Percentiles rank a stretch among this genome's conserved stretches.
Conservation (phyloP, 2,329 filamentous ascomycete species). For the Sporothrix pallida region DNA sequence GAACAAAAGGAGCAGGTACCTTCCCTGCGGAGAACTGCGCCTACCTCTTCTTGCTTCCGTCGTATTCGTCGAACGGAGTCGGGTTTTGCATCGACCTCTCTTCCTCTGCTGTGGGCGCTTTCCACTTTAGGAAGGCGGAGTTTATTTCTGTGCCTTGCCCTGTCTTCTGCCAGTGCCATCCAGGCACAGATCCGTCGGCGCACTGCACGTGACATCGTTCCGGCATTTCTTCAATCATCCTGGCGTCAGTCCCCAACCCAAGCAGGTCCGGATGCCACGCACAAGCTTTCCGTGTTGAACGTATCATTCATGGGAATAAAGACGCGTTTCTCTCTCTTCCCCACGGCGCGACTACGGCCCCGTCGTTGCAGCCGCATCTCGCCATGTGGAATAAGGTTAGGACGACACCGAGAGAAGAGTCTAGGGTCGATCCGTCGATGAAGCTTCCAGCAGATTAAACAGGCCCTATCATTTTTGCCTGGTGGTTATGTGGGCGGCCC, state of each 20-base stretch:
- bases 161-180: neutral
- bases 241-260: neutral
- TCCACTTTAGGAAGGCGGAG: slow-evolving; percentile 32
- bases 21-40: neutral
- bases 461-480: neutral
- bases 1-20: neutral
- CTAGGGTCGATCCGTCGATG: slow-evolving; percentile 15
- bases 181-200: slow-evolving; percentile 1
- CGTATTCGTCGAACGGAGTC: neutral
- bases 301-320: slow-evolving; percentile 4
- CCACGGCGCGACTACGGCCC: neutral
- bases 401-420: neutral
- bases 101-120: neutral
- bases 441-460: neutral
- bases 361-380: slow-evolving; percentile 1
- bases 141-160: neutral
- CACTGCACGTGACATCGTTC: slow-evolving; percentile 26
- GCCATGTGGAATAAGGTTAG: slow-evolving; percentile 21
- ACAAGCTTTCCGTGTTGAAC: neutral
- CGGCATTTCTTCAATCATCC: neutral
- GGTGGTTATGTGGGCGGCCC: neutral
- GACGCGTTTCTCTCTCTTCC: neutral
- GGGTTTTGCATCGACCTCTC: neutral
- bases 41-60: neutral
- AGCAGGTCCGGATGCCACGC: neutral